These are phyloP conservation scores for Chlorella sorokiniana DNA, from an alignment of 139 green algal species.

Conservation along the genomic window DNA sequence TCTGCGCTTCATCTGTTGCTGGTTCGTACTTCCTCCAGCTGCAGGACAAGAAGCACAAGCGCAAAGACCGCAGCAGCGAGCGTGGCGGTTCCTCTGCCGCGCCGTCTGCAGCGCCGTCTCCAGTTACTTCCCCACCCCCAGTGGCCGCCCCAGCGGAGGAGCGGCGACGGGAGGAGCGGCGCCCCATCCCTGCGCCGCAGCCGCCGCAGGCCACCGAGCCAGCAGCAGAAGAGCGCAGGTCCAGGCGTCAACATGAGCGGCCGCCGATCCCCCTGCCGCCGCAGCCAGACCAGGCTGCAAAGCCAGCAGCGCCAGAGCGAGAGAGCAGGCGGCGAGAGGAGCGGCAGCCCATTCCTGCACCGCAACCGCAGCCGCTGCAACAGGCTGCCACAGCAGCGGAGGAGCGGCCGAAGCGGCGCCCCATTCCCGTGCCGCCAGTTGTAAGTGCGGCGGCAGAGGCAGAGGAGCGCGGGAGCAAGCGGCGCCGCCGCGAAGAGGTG, in stretches of 20 bases:
- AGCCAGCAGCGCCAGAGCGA: too few species aligned
- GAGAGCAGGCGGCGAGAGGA: too few species aligned
- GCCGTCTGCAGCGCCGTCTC: neutral
- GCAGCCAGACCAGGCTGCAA: neutral
- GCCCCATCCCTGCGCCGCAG: neutral
- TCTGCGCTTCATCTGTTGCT: neutral
- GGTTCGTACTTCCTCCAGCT: neutral
- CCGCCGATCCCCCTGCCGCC: too few species aligned
- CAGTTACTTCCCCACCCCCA: neutral
- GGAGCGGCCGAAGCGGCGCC: neutral
- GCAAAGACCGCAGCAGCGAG: constrained; percentile 6
- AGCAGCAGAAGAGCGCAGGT: too few species aligned
- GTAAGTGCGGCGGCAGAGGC: too few species aligned
- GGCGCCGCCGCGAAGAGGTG: constrained; percentile 10
- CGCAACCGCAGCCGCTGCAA: neutral
- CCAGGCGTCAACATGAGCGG: too few species aligned
- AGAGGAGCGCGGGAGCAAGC: neutral
- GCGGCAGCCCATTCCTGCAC: neutral
- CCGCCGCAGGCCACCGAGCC: too few species aligned
- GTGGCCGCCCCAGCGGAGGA: neutral
- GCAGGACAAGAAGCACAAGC: constrained; percentile 26
- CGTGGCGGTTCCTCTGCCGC: neutral
- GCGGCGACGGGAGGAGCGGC: too few species aligned
- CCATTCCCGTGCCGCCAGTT: too few species aligned
- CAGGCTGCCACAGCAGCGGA: neutral